A percentile compares a stretch with the other conserved stretches of the same genome.
These are phyloP conservation scores for Rhizopogon roseolus DNA, from an alignment of 768 basidiomycete genomes.

Conservation along the genomic window DNA sequence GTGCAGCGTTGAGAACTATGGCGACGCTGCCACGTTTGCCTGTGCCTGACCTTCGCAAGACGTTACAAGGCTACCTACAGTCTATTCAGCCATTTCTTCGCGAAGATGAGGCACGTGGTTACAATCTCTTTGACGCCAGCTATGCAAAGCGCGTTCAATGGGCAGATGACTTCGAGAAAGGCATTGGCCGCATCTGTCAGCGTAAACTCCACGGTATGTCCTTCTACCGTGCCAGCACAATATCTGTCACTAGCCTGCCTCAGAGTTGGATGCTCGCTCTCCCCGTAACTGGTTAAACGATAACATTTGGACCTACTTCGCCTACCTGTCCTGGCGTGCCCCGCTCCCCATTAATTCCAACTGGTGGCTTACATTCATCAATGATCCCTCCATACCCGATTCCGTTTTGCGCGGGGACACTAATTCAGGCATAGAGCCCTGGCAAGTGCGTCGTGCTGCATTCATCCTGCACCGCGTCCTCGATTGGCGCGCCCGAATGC, in stretches of 20 bases:
- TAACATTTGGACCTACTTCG: slow-evolving; percentile 84
- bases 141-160: slow-evolving; percentile 51
- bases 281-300: slow-evolving; percentile 94
- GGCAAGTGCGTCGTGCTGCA: slow-evolving; percentile 84
- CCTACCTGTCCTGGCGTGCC: slow-evolving; percentile 84
- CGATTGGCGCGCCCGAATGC: slow-evolving; percentile 62
- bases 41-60: slow-evolving; percentile 71
- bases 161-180: slow-evolving; percentile 66
- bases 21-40: slow-evolving; percentile 64
- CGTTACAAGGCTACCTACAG: slow-evolving; percentile 72
- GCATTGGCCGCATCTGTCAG: slow-evolving; percentile 66
- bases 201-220: slow-evolving; percentile 66
- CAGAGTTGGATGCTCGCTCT: slow-evolving; percentile 54
- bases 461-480: slow-evolving; percentile 73
- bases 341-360: slow-evolving; percentile 89
- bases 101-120: slow-evolving; percentile 64
- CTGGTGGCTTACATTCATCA: slow-evolving; percentile 89
- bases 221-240: background rate
- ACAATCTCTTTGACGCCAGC: slow-evolving; percentile 44
- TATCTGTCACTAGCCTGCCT: too few relatives aligned
- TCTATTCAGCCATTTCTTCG: slow-evolving; percentile 76
- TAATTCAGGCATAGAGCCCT: slow-evolving; percentile 50
- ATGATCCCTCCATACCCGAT: slow-evolving; percentile 63
- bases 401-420: slow-evolving; percentile 18
- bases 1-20: background rate